Evolutionary conservation across 2,329 filamentous ascomycete species (phyloP), one percentile per base, ranked within the genome.

Genomic region (Trichophyton benhamiae): DNA sequence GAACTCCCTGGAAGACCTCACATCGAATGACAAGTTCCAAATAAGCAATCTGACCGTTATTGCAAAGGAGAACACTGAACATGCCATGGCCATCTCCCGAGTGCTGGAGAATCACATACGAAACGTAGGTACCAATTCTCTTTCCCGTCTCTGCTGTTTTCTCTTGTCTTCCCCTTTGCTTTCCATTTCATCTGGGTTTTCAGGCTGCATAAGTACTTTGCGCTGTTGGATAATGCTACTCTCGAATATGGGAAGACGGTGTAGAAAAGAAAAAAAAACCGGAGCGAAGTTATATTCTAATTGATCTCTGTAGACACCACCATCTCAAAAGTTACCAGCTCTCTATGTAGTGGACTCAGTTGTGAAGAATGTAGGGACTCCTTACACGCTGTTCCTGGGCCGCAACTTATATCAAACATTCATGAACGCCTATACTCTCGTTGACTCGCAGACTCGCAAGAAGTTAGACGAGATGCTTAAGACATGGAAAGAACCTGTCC

Each of bases 1-100:
- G 73, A 88, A 90, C 71, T 94, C 91, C 60, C 80, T 99, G 72
- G 89, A 95, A 77, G 92, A 96, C 75, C 81, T 99, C 70, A 89
- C 88, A 66, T 83, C 86, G 72, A 96, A 96, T 77, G 89, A 90
- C 76, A 87, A 91, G 71, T 90, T 90, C 76, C 92, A 97, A 77
- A 99, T 99, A 75, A 92, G 88, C 80, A 97, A 95, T 77, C 78
- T 99, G 77, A 99, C 94, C 65, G 86, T 96, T 74, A 97, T 99
- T 76, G 94, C 94, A 63, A 90, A 95, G 75, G 94, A 99, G 76
- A 96, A 95, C 71, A 96, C 91, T 66, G 91, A 95, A 76, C 88
- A 96, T 79, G 94, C 94, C 41, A 84, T 95, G 74, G 89, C 88
- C 66, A 97, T 99, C 69, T 91, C 94, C 17, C 85, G 89, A 70